Base-by-base conservation (phyloP, 1,284 basidiomycete species). In the Irpex rosettiformis region DNA sequence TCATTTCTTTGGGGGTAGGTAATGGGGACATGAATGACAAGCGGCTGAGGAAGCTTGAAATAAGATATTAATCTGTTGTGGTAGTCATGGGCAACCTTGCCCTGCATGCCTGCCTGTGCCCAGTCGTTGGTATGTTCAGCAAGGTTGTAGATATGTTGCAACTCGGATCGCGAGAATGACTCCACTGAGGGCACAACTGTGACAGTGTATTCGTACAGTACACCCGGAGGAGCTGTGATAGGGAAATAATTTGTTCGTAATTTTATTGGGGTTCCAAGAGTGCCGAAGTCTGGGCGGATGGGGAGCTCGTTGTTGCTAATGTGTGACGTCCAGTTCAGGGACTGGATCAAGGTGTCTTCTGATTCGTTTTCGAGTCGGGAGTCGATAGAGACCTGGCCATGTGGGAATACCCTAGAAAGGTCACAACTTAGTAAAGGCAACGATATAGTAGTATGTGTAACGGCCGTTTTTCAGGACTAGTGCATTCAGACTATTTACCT, bases 231-330 rank as follows among this genome's bases (percentile, higher is more conserved):
- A 25, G 84, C 67, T 30, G 69, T 77, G 25, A 89, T 67, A 0
- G 85, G 63, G 67, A 89, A 89, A 69, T 89, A 88, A 66, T 91
- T 91, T 42, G 87, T 75, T 0, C 89, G 79, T 5, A 91, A 70
- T 0, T 72, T 77, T 51, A 84, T 79, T 0, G 75, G 59, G 2
- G 60, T 76, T 1, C 89, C 89, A 0, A 72, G 65, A 0, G 79
- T 87, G 7, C 89, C 89, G 62, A 78, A 91, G 0, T 84, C 84
- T 0, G 88, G 87, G 5, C 89, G 82, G 3, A 83, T 72, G 4
- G 88, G 88, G 8, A 80, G 80, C 33, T 37, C 33, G n/a, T n/a
- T n/a, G n/a, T n/a, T n/a, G n/a, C n/a, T n/a, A n/a, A n/a, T n/a
- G n/a, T n/a, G n/a, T n/a, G n/a, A n/a, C n/a, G n/a, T n/a, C n/a